Conservation (phyloP, 345 rosid genomes). For the Excoecaria agallocha region DNA sequence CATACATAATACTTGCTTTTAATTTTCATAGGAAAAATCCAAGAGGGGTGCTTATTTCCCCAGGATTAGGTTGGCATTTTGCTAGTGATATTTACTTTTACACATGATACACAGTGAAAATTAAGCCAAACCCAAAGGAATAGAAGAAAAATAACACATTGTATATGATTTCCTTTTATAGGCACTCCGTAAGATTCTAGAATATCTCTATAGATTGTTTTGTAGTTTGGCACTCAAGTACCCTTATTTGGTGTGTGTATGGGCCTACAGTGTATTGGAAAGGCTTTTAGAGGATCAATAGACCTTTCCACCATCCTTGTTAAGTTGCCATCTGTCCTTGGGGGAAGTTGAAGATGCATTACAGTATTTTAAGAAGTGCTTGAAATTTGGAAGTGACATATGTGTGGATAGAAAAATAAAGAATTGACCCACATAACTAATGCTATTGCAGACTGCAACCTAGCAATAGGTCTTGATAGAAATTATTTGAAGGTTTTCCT, state of each 20-base stretch:
- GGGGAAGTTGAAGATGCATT: too few species aligned
- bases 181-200: conserved; percentile 94
- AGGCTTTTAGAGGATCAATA: conserved; percentile 99
- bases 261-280: conserved; percentile 98
- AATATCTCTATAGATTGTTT: conserved; percentile 83
- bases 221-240: conserved; percentile 80
- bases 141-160: not conserved
- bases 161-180: conserved; percentile 18
- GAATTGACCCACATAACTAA: too few species aligned
- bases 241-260: conserved; percentile 95
- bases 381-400: too few species aligned
- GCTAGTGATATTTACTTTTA: not conserved
- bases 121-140: not conserved
- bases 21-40: conserved; percentile 68
- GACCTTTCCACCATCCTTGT: too few species aligned
- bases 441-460: too few species aligned
- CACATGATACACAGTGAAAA: not conserved
- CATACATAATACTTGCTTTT: conserved; percentile 7
- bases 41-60: conserved; percentile 88
- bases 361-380: too few species aligned
- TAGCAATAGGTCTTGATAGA: too few species aligned
- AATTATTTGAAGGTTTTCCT: too few species aligned
- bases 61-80: conserved; percentile 71
- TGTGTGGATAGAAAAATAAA: too few species aligned
- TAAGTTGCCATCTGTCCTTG: too few species aligned